Evolutionary conservation across 768 basidiomycete species (phyloP), one percentile per base, ranked within the genome.

Genomic region (Leucocoprinus birnbaumii): DNA sequence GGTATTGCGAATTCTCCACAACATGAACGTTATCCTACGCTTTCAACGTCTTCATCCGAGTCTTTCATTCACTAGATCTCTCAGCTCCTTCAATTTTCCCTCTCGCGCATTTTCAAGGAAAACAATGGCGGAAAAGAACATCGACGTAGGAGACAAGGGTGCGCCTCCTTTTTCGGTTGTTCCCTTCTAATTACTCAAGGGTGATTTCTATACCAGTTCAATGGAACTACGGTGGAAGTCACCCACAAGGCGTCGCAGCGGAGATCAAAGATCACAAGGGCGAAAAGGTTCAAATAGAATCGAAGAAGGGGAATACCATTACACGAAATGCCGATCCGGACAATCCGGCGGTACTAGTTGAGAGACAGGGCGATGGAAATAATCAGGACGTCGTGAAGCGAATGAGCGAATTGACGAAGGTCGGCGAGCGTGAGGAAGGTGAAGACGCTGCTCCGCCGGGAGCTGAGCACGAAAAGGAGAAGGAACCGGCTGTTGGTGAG

Each of bases 401-500:
- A 9, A 51, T 51, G 50, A 51, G 40, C 16, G 50, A 51, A 40
- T 42, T 51, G 50, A 14, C 21, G 14, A 51, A 51, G 18, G 50
- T 51, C 11, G 50, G 26, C 14, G 50, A 51, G 8, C 8, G 11
- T 1, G 25, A 47, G 13, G 16, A 3, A 5, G 31, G 31, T 31
- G 49, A 22, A 8, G 49, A 38, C 2, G 45, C 1, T 3, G 9
- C n/a, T n/a, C n/a, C n/a, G n/a, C n/a, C n/a, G n/a, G n/a, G n/a
- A n/a, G 27, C 9, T n/a, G 27, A 35, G 19, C n/a, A 31, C 9
- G 50, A 24, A 26, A 5, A 42, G 19, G 24, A 1, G 8, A 60
- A 63, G 24, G 70, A 68, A 45, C 61, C 66, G 0, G 53, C 53
- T 5, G 62, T 58, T 13, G 59, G 63, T 6, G 54, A 53, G 37